These are phyloP conservation scores for Capsella rubella DNA, from an alignment of 441 rosid genomes.

Conservation along the genomic window DNA sequence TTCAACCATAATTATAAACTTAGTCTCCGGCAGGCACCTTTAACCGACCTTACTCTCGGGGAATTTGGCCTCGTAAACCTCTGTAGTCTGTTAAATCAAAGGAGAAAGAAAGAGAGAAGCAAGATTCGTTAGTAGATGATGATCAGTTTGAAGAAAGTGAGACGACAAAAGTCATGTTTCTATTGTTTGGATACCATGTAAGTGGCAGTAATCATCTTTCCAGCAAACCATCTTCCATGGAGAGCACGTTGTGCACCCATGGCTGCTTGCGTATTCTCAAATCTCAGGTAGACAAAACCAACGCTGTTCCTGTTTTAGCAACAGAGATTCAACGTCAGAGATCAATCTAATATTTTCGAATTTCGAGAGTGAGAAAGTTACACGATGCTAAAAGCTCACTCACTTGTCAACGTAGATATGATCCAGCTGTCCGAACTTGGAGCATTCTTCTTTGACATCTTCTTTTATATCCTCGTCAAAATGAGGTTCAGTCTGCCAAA, in stretches of 20 bases:
- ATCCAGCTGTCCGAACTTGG: slow-evolving; percentile 75
- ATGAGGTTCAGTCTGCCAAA: slow-evolving; percentile 77
- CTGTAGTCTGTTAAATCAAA: slow-evolving; percentile 55
- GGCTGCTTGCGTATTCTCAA: slow-evolving; percentile 72
- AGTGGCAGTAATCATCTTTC: slow-evolving; percentile 94
- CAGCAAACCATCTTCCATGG: slow-evolving; percentile 99
- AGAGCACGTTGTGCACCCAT: slow-evolving; percentile 77
- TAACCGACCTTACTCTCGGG: slow-evolving; percentile 54
- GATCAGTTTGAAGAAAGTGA: neutral
- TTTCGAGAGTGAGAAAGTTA: neutral
- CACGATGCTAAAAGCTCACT: slow-evolving; percentile 20
- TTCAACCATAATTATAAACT: slow-evolving; percentile 13
- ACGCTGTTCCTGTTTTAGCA: slow-evolving; percentile 68
- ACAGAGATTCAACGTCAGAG: neutral
- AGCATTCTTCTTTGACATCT: slow-evolving; percentile 84
- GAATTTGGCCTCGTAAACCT: slow-evolving; percentile 67
- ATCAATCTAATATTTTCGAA: slow-evolving; percentile 1
- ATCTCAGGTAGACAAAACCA: slow-evolving; percentile 86
- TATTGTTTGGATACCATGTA: slow-evolving; percentile 60
- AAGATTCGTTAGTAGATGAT: neutral
- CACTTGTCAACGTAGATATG: slow-evolving; percentile 93
- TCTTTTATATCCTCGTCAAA: slow-evolving; percentile 93
- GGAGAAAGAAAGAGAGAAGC: neutral
- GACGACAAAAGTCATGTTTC: slow-evolving; percentile 10
- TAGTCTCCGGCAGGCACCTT: neutral